Evolutionary conservation across 2,329 filamentous ascomycete genomes (phyloP).

Genomic region (Colletotrichum cordylinicola): DNA sequence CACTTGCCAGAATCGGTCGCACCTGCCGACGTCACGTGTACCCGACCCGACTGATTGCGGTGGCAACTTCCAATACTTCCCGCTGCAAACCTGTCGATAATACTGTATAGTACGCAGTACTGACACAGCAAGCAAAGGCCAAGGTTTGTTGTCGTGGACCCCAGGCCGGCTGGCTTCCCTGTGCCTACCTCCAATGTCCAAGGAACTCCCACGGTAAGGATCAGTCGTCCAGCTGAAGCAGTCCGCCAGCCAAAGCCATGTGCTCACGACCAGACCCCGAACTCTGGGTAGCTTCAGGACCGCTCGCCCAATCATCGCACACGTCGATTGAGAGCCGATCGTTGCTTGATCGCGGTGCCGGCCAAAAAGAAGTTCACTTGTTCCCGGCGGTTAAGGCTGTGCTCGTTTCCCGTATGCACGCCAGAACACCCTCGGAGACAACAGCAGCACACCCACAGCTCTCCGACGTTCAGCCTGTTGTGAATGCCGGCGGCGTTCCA

Average conservation of each 20-base stretch:
- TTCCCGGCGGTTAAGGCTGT: not conserved
- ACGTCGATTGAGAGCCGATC: not conserved
- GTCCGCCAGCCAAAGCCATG: not conserved
- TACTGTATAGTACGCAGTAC: too few relatives aligned
- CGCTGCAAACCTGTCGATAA: too few relatives aligned
- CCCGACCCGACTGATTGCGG: not conserved
- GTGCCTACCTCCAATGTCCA: too few relatives aligned
- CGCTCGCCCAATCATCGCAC: not conserved
- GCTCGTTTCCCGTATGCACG: not conserved
- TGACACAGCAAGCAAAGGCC: not conserved
- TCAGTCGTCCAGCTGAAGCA: not conserved
- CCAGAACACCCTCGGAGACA: not conserved
- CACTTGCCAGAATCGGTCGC: too few relatives aligned
- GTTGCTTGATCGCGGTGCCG: not conserved
- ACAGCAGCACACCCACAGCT: not conserved
- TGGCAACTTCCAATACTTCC: not conserved
- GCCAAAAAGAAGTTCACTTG: not conserved
- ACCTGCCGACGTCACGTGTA: not conserved
- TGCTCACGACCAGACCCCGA: not conserved
- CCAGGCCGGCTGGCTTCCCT: not conserved
- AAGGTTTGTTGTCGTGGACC: not conserved
- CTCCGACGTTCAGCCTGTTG: not conserved
- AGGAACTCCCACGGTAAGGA: not conserved
- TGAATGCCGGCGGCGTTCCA: not conserved
- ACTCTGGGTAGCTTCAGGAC: not conserved